Evolutionary conservation across 768 basidiomycete genomes (phyloP), one percentile per base, ranked within the genome.

Genomic region (Boletellus ananiceps): DNA sequence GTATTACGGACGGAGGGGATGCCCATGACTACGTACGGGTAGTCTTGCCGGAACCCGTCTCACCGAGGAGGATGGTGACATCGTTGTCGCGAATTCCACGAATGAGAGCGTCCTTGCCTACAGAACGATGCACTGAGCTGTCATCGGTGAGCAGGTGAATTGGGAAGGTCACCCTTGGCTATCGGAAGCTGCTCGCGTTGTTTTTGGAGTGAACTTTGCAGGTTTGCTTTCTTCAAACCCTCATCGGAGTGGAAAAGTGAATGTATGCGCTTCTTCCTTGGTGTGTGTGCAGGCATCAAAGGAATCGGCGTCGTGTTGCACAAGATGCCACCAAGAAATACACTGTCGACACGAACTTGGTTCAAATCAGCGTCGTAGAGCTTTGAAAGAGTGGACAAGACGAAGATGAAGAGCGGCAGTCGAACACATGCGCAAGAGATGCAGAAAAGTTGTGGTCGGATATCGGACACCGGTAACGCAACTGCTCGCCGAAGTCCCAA

Each of bases 41-140:
- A 0, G 95, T 95, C 73, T 99, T 99, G 54, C 96, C 96, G 16
- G 93, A 96, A 12, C 96, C 96, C 0, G 96, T 98, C 70, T 99
- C 96, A 34, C 94, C 96, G 2, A 99, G 78, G 8, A 99, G 79
- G 38, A 98, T 82, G 1, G 85, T 88, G 7, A 92, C 85, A 64
- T 93, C 87, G 73, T 90, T 85, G 54, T 82, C 77, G 27, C 70
- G 68, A 44, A 95, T 83, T 65, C 84, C 84, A 49, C 80, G 74
- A 25, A 92, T 69, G 25, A 95, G 75, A 25, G 84, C 82, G 19
- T 89, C 85, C 63, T 77, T 82, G 49, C 89, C 92, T 91, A 55
- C 23, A 25, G 12, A 44, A 35, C 12, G 19, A 46, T 18, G 37
- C 23, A 32, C 4, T 50, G 21, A 52, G 51, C 29, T 4, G 15